phyloP scores from a whole-genome alignment of 371 early-diverging fungal species.

The Apophysomyces ossiformis region DNA sequence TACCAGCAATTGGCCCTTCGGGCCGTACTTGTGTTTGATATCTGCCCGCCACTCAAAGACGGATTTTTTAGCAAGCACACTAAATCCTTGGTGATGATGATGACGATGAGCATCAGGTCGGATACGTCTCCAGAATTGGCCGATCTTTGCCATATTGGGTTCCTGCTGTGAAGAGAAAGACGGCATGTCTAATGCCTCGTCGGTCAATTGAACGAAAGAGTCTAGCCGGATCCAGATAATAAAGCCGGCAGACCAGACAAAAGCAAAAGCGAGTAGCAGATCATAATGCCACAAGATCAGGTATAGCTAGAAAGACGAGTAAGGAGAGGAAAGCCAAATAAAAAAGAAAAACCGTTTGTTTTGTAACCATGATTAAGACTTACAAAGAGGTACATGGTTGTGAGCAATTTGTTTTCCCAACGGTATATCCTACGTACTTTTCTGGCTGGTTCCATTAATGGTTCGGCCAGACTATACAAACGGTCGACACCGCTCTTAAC shows the following conservation, averaged over 20 bases:
- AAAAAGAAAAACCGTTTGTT: not conserved
- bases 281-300: constrained; percentile 43
- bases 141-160: not conserved
- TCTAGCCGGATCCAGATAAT: constrained; percentile 27
- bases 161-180: not conserved
- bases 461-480: constrained; percentile 34
- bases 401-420: constrained; percentile 45
- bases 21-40: constrained; percentile 38
- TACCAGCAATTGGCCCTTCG: constrained; percentile 39
- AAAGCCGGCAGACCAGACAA: constrained; percentile 16
- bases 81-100: constrained; percentile 20
- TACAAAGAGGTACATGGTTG: constrained; percentile 34
- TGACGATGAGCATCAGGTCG: constrained; percentile 26
- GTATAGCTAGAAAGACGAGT: constrained; percentile 23
- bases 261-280: constrained; percentile 29
- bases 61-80: constrained; percentile 30
- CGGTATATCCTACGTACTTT: constrained; percentile 32
- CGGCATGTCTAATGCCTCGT: constrained; percentile 28
- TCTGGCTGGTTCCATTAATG: constrained; percentile 30
- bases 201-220: constrained; percentile 35
- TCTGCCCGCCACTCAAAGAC: constrained; percentile 39
- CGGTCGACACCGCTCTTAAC: constrained; percentile 41
- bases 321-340: too few relatives aligned
- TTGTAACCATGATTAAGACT: constrained; percentile 1
- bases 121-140: constrained; percentile 23